Percentiles rank a stretch among this genome's conserved stretches.
phyloP scores from a whole-genome alignment of 176 grass and related monocot genomes.

The Lolium perenne region DNA sequence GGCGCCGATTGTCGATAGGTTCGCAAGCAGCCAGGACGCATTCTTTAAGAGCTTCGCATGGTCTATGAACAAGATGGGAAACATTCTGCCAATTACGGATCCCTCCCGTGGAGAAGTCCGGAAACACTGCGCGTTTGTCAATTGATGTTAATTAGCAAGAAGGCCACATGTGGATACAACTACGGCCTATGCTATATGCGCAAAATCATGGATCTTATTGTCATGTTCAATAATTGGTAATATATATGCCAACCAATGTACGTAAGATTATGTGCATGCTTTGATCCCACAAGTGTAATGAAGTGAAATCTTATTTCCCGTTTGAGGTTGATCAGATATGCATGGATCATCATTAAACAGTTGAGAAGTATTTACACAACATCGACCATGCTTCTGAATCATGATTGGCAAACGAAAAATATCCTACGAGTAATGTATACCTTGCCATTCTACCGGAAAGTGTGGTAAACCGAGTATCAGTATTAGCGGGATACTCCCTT shows the following conservation, averaged over 20 bases:
- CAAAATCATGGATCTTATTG: not conserved
- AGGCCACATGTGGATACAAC: not conserved
- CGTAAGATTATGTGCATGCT: not conserved
- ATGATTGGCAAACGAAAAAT: not conserved
- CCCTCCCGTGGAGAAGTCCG: constrained; percentile 47
- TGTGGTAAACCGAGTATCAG: not conserved
- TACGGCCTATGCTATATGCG: not conserved
- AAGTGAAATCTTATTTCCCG: not conserved
- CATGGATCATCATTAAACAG: not conserved
- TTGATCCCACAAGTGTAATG: not conserved
- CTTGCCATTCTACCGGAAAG: not conserved
- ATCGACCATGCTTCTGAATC: not conserved
- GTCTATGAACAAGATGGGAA: constrained; percentile 80
- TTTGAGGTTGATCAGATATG: not conserved
- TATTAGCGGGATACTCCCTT: not conserved
- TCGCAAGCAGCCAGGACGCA: constrained; percentile 47
- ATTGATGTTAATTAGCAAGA: not conserved
- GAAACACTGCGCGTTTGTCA: constrained; percentile 45
- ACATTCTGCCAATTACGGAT: constrained; percentile 47
- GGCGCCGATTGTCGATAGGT: constrained; percentile 53
- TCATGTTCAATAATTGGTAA: constrained; percentile 8
- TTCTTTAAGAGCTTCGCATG: constrained; percentile 59
- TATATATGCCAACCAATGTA: not conserved
- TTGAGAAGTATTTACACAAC: not conserved
- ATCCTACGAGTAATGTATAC: not conserved